A percentile compares a stretch with the other conserved stretches of the same genome.
Conservation (phyloP, 306 rosid genomes). For the Begonia peltatifolia region DNA sequence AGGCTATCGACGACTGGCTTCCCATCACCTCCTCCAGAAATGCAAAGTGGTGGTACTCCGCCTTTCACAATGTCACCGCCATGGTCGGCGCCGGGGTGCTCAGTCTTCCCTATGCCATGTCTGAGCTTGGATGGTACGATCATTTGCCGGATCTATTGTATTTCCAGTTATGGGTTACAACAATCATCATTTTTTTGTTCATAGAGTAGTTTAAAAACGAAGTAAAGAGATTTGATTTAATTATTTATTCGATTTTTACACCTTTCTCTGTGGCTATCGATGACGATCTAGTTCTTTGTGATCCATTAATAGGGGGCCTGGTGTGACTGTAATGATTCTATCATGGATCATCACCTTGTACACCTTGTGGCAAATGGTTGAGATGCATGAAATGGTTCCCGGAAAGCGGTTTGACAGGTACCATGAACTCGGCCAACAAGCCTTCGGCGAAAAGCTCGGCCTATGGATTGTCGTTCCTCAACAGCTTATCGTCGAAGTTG, state of each 20-base stretch:
- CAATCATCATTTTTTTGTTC: no score
- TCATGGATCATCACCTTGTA: conserved; percentile 76
- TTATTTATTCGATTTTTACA: neutral
- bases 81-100: conserved; percentile 98
- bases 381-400: conserved; percentile 90
- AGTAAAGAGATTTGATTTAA: neutral
- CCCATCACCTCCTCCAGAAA: conserved; percentile 64
- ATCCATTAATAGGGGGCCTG: conserved; percentile 47
- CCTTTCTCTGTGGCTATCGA: no score
- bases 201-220: no score
- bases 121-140: conserved; percentile 62
- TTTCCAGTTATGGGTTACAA: no score
- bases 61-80: conserved; percentile 87
- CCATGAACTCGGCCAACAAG: conserved; percentile 76
- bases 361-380: conserved; percentile 87
- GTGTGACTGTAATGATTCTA: conserved; percentile 18
- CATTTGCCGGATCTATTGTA: neutral
- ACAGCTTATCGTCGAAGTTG: conserved; percentile 55
- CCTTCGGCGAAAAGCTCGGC: conserved; percentile 65
- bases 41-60: conserved; percentile 91
- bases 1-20: conserved; percentile 58
- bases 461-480: conserved; percentile 69
- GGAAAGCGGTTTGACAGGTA: conserved; percentile 71
- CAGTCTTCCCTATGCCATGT: conserved; percentile 73
- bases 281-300: no score